These are phyloP conservation scores for Penicillium sp. DNA, from an alignment of 2,329 filamentous ascomycete genomes.

Conservation along the genomic window DNA sequence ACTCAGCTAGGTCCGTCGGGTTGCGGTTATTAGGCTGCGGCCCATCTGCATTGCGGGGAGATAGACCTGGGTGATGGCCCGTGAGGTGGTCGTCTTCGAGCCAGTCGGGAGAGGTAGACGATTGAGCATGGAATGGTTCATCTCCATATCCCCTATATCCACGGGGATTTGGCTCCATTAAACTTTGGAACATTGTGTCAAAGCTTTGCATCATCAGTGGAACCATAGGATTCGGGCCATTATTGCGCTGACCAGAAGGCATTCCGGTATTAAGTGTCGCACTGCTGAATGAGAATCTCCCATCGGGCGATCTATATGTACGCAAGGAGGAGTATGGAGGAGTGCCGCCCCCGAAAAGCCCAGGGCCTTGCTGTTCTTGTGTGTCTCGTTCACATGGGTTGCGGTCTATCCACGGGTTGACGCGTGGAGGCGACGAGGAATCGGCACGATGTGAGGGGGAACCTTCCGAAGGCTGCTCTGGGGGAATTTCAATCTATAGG, in stretches of 20 bases:
- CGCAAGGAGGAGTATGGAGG: slow-evolving; percentile 32
- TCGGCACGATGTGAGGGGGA: slow-evolving; percentile 22
- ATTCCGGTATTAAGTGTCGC: slow-evolving; percentile 29
- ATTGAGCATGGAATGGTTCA: slow-evolving; percentile 9
- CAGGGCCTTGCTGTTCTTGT: slow-evolving; percentile 33
- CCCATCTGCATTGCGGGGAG: slow-evolving; percentile 52
- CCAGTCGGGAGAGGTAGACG: slow-evolving; percentile 12
- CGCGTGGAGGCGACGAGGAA: slow-evolving; percentile 15
- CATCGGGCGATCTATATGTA: slow-evolving; percentile 46
- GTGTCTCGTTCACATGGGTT: slow-evolving; percentile 51
- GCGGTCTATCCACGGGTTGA: slow-evolving; percentile 43
- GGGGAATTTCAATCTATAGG: slow-evolving; percentile 34
- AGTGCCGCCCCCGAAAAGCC: slow-evolving; percentile 14
- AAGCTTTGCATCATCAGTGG: slow-evolving; percentile 38
- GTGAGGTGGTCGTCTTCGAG: slow-evolving; percentile 6
- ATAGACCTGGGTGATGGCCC: slow-evolving; percentile 34
- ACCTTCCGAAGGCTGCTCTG: slow-evolving; percentile 22
- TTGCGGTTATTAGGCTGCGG: slow-evolving; percentile 50
- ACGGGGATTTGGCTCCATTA: slow-evolving; percentile 34
- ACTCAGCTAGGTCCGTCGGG: slow-evolving; percentile 50
- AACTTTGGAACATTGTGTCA: slow-evolving; percentile 47
- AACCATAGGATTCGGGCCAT: slow-evolving; percentile 21
- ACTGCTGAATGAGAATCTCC: slow-evolving; percentile 43
- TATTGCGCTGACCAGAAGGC: slow-evolving; percentile 18
- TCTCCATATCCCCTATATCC: slow-evolving; percentile 3